A percentile compares a stretch with the other conserved stretches of the same genome.
These are phyloP conservation scores for Alloascoidea africana DNA, from an alignment of 805 yeast species.

Conservation along the genomic window DNA sequence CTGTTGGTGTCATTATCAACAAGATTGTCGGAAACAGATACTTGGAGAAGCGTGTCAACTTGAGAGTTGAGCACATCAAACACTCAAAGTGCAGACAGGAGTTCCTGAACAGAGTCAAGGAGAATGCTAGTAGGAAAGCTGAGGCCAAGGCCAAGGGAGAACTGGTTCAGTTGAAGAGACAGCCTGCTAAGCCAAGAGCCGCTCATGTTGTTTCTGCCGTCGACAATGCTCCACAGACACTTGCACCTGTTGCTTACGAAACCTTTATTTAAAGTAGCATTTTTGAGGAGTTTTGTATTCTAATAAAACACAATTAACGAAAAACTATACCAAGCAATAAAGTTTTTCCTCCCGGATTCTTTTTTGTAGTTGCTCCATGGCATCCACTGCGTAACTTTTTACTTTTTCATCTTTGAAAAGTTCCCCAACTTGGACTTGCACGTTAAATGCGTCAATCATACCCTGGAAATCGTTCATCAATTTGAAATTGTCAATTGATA, in stretches of 20 bases:
- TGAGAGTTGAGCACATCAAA: slow-evolving; percentile 97
- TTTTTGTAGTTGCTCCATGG: background rate
- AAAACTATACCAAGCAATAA: background rate
- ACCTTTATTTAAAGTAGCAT: slow-evolving; percentile 78
- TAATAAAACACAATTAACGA: background rate
- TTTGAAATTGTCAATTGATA: background rate
- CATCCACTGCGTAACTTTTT: background rate
- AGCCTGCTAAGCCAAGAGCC: slow-evolving; percentile 96
- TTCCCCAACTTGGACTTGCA: background rate
- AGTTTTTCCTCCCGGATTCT: background rate
- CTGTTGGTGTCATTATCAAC: slow-evolving; percentile 97
- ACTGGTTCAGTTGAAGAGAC: slow-evolving; percentile 89
- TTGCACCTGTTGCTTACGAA: slow-evolving; percentile 99
- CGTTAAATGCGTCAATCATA: background rate
- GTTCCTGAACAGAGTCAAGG: slow-evolving; percentile 96
- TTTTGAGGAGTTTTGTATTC: background rate
- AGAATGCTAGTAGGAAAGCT: slow-evolving; percentile 82
- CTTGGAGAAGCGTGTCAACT: slow-evolving; percentile 96
- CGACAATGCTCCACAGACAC: slow-evolving; percentile 83
- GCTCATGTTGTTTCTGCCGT: slow-evolving; percentile 73
- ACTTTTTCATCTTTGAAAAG: background rate
- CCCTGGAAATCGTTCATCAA: slow-evolving; percentile 1
- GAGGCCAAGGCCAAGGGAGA: slow-evolving; percentile 95
- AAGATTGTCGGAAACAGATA: slow-evolving; percentile 98
- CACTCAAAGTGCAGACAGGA: slow-evolving; percentile 99